phyloP scores from a whole-genome alignment of 2,329 filamentous ascomycete species.

The Botryotinia convoluta region DNA sequence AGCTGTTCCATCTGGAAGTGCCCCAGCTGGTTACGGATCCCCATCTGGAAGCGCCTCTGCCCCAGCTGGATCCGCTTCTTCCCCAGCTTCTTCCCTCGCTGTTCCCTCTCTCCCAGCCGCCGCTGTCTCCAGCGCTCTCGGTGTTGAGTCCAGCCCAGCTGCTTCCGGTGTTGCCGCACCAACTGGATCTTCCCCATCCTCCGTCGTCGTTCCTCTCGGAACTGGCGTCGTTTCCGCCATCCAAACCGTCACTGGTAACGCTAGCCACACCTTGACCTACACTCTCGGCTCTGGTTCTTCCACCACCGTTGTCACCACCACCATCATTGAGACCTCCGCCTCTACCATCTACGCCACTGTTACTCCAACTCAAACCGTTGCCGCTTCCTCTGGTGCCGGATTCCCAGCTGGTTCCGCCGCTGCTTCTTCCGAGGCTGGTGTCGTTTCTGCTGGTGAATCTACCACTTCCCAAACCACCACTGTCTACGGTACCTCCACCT shows the following conservation, averaged over 20 bases:
- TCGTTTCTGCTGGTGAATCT: not conserved
- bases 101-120: not conserved
- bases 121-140: not conserved
- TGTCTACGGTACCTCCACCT: conserved; percentile 26
- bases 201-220: conserved; percentile 20
- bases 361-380: conserved; percentile 1
- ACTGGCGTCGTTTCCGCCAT: conserved; percentile 20
- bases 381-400: not conserved
- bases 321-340: conserved; percentile 43
- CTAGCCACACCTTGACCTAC: conserved; percentile 39
- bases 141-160: not conserved
- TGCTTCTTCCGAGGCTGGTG: not conserved
- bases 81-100: not conserved
- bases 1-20: not conserved
- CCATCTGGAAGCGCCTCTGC: not conserved
- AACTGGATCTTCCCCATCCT: not conserved
- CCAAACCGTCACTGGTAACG: not conserved
- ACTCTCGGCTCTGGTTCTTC: conserved; percentile 42
- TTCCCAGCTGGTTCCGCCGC: conserved; percentile 9
- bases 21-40: not conserved
- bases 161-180: not conserved
- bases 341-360: conserved; percentile 32
- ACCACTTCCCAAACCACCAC: conserved; percentile 25
- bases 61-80: not conserved
- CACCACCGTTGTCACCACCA: conserved; percentile 47